Percentiles rank a stretch among this genome's conserved stretches.
These are phyloP conservation scores for Suillus cothurnatus DNA, from an alignment of 768 basidiomycete species.

Conservation along the genomic window DNA sequence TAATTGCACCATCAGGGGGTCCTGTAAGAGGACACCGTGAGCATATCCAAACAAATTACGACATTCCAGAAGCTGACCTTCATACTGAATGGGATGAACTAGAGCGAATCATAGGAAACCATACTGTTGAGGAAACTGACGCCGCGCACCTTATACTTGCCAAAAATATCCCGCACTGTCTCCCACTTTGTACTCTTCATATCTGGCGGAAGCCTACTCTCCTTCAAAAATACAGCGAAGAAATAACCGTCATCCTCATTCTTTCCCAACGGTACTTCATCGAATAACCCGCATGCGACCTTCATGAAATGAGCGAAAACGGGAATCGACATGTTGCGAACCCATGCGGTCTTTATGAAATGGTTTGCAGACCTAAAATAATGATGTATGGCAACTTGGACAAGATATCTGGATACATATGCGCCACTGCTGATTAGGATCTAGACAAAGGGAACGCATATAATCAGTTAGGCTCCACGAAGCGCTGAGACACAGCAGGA, in stretches of 20 bases:
- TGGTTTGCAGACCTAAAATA: constrained; percentile 73
- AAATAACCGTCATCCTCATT: constrained; percentile 75
- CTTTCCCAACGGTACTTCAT: constrained; percentile 69
- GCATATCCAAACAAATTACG: constrained; percentile 6
- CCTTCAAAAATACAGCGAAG: constrained; percentile 67
- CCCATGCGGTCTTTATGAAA: constrained; percentile 78
- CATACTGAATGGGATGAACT: constrained; percentile 80
- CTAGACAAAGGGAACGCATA: constrained; percentile 40
- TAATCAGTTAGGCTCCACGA: constrained; percentile 18
- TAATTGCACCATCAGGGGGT: constrained; percentile 77
- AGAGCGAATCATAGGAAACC: constrained; percentile 21
- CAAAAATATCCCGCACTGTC: constrained; percentile 62
- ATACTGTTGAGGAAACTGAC: constrained; percentile 6
- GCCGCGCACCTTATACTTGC: constrained; percentile 62
- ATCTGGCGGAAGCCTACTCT: constrained; percentile 64
- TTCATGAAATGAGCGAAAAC: constrained; percentile 68
- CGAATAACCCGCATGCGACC: constrained; percentile 58
- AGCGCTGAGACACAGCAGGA: constrained; percentile 23
- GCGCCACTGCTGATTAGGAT: constrained; percentile 76
- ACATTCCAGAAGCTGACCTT: constrained; percentile 46
- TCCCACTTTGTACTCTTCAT: constrained; percentile 65
- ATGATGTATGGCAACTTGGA: constrained; percentile 78
- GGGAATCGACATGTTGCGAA: constrained; percentile 59
- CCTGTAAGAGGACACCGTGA: constrained; percentile 41
- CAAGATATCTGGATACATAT: constrained; percentile 76